Evolutionary conservation across 2,329 filamentous ascomycete species (phyloP), one percentile per base, ranked within the genome.

Genomic region (Pyricularia sp.): DNA sequence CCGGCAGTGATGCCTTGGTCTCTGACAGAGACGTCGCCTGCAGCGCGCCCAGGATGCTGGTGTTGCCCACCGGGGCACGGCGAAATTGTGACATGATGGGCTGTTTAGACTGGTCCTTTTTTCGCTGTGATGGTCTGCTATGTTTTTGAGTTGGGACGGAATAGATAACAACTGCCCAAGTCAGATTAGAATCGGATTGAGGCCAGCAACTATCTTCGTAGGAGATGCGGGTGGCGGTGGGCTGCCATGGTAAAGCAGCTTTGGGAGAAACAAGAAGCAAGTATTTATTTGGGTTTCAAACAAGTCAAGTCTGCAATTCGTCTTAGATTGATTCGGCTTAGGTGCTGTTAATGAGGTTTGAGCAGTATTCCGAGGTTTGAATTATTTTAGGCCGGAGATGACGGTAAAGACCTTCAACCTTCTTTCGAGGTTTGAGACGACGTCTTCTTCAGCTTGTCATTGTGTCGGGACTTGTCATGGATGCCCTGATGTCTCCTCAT

Each of bases 11-110:
- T 28, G 94, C 88, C 79, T 92, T 93, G 58, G 87, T 85, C 69
- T 92, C 89, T 70, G 94, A 82, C 84, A 97, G 92, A 78, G 92
- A 88, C 25, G 93, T 91, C 72, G 90, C 90, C 75, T 90, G 91
- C 74, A 98, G 83, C 64, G 92, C 91, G 70, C 88, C 88, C 75
- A 97, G 83, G 73, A 97, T 87, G 78, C 84, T 84, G 71, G 77
- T 82, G 71, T 77, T 79, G 75, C 80, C 80, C 67, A 42, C 31
- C 9, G 67, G 58, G 59, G 67, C 67, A 28, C 67, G 67, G 31
- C 67, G 36, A 25, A 68, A 68, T 36, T 68, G 67, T 17, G 67
- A 68, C 67, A 68, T 68, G 31, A 50, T 36, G 11, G 67, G 31
- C 20, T 36, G 10, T 4, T 33, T n/a, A 6, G 1, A n/a, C n/a